Percentiles rank a stretch among this genome's conserved stretches.
phyloP scores from a whole-genome alignment of 176 grass and related monocot genomes.

The Raddia guianensis region DNA sequence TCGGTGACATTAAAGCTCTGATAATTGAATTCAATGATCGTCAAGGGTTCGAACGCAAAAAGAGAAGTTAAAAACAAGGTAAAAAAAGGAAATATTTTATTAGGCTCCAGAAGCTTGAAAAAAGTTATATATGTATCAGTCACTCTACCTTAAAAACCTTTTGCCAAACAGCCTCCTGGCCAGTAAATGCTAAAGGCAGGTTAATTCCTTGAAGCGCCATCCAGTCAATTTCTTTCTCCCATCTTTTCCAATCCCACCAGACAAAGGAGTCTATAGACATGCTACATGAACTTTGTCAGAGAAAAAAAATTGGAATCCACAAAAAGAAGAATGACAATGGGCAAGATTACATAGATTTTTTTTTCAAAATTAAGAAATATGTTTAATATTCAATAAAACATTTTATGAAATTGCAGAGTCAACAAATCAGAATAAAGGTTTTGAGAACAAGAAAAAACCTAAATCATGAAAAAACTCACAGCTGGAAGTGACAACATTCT shows the following conservation, averaged over 20 bases:
- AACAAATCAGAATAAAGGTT: slow-evolving; percentile 17
- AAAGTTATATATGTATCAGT: background rate
- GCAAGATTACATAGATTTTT: slow-evolving; percentile 7
- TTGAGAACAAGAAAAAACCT: slow-evolving; percentile 10
- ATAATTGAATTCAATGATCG: slow-evolving; percentile 40
- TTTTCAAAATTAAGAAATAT: slow-evolving; percentile 13
- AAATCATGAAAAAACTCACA: slow-evolving; percentile 67
- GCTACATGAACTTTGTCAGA: slow-evolving; percentile 44
- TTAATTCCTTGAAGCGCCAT: slow-evolving; percentile 99
- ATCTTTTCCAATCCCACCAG: slow-evolving; percentile 95
- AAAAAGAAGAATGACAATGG: slow-evolving; percentile 24
- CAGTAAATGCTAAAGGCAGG: slow-evolving; percentile 94
- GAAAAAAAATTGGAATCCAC: slow-evolving; percentile 31
- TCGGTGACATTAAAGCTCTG: slow-evolving; percentile 85
- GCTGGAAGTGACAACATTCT: slow-evolving; percentile 97
- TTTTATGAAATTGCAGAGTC: background rate
- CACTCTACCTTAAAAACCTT: slow-evolving; percentile 84
- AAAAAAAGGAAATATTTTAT: too few relatives aligned
- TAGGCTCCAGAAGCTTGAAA: slow-evolving; percentile 15
- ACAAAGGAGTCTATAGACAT: slow-evolving; percentile 82
- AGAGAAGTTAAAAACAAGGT: background rate
- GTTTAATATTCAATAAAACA: background rate
- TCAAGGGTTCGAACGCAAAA: slow-evolving; percentile 8
- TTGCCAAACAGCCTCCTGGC: slow-evolving; percentile 90
- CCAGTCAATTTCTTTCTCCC: slow-evolving; percentile 99